phyloP scores from a whole-genome alignment of 768 basidiomycete species.

The Russula virescens region DNA sequence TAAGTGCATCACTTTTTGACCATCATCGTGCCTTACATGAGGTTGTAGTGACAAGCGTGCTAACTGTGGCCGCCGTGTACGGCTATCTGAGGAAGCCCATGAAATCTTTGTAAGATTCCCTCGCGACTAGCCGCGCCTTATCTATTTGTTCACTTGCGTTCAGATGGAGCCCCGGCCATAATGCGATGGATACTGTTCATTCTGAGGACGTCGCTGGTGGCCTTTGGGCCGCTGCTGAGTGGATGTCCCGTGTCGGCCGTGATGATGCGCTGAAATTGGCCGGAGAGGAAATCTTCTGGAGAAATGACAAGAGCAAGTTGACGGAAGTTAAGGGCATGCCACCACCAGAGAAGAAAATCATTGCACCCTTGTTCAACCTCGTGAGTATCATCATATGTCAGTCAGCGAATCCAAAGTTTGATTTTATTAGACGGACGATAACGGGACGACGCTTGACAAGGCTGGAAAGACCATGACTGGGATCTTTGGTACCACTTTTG shows the following conservation, averaged over 20 bases:
- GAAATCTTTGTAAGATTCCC: constrained; percentile 63
- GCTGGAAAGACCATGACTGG: constrained; percentile 61
- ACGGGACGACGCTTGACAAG: constrained; percentile 61
- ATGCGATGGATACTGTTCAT: constrained; percentile 71
- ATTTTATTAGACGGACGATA: constrained; percentile 59
- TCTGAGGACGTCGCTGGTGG: constrained; percentile 74
- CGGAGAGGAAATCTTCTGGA: constrained; percentile 60
- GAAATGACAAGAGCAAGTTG: constrained; percentile 66
- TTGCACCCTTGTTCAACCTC: constrained; percentile 80
- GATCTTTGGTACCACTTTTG: constrained; percentile 72
- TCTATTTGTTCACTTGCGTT: neutral
- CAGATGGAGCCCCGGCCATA: constrained; percentile 78
- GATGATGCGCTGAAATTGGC: constrained; percentile 57
- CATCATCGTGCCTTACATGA: neutral
- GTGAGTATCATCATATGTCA: constrained; percentile 35
- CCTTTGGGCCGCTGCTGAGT: constrained; percentile 67
- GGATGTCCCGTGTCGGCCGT: constrained; percentile 64
- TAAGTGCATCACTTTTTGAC: constrained; percentile 5
- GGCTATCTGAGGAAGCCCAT: constrained; percentile 79
- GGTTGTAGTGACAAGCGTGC: constrained; percentile 54
- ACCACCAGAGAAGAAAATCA: constrained; percentile 47
- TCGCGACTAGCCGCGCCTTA: neutral
- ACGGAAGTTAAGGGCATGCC: constrained; percentile 58
- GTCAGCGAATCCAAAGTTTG: constrained; percentile 8
- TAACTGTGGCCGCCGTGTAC: constrained; percentile 75